Evolutionary conservation across 306 rosid species (phyloP).

Genomic region (Luffa aegyptiaca): DNA sequence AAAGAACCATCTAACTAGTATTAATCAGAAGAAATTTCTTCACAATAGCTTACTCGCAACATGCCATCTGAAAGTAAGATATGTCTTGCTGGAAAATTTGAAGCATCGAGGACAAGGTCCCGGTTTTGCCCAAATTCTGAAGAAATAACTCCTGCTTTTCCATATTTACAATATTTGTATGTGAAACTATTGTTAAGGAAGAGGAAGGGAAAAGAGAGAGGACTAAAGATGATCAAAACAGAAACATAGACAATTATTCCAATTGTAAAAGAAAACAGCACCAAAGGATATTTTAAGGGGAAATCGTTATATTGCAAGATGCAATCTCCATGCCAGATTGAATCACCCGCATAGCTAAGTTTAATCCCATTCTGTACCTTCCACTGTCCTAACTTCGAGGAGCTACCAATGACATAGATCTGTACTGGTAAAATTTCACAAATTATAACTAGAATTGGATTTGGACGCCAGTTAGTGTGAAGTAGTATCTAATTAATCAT

Average conservation of each 20-base stretch:
- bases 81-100: constrained; percentile 41
- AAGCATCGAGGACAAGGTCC: constrained; percentile 40
- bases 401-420: constrained; percentile 69
- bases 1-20: neutral
- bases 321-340: constrained; percentile 75
- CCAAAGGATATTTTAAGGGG: constrained; percentile 74
- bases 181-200: constrained; percentile 58
- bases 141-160: constrained; percentile 43
- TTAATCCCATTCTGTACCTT: constrained; percentile 54
- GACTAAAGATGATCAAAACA: neutral
- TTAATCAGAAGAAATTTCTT: neutral
- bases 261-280: constrained; percentile 10
- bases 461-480: neutral
- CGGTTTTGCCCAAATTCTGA: constrained; percentile 70
- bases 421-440: constrained; percentile 25
- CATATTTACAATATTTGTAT: constrained; percentile 72
- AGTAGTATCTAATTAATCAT: neutral
- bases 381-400: constrained; percentile 70
- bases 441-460: constrained; percentile 11
- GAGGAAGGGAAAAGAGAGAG: constrained; percentile 8
- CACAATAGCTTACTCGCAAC: constrained; percentile 51
- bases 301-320: constrained; percentile 50
- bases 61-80: constrained; percentile 76
- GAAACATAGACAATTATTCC: neutral
- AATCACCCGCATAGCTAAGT: constrained; percentile 70